Percentiles rank a stretch among this genome's conserved stretches.
phyloP scores from a whole-genome alignment of 1,284 basidiomycete genomes.

The Ceratobasidium sp. region DNA sequence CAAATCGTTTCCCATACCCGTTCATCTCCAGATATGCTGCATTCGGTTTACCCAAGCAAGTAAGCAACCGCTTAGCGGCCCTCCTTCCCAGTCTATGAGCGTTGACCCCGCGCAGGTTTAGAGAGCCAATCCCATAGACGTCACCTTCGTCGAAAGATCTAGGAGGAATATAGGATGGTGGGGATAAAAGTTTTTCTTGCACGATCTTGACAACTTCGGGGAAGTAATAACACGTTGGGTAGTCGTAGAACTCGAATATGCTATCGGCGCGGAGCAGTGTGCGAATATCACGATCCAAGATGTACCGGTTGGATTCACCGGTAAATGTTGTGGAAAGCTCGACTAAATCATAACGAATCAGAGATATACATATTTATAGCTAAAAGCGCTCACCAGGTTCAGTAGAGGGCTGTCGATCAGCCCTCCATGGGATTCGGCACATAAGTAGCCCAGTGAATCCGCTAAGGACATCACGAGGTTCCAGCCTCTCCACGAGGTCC shows the following conservation, averaged over 20 bases:
- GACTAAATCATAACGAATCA: not conserved
- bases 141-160: not conserved
- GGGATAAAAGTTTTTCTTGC: constrained; percentile 8
- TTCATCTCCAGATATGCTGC: constrained; percentile 39
- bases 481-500: not conserved
- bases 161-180: not conserved
- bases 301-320: not conserved
- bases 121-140: not conserved
- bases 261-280: constrained; percentile 31
- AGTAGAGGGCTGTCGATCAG: not conserved
- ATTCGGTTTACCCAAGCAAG: constrained; percentile 10
- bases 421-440: not conserved
- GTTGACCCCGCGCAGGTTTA: constrained; percentile 3
- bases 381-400: not conserved
- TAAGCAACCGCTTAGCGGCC: constrained; percentile 15
- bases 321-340: constrained; percentile 24
- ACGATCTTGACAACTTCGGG: constrained; percentile 8
- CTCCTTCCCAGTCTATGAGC: not conserved
- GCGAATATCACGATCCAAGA: not conserved
- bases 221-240: constrained; percentile 5
- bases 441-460: not conserved
- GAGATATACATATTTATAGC: no score
- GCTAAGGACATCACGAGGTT: not conserved
- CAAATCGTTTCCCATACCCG: constrained; percentile 20
- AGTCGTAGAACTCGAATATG: constrained; percentile 25